Conservation (phyloP, 371 early-diverging fungal genomes). For the Mucor irregularis region DNA sequence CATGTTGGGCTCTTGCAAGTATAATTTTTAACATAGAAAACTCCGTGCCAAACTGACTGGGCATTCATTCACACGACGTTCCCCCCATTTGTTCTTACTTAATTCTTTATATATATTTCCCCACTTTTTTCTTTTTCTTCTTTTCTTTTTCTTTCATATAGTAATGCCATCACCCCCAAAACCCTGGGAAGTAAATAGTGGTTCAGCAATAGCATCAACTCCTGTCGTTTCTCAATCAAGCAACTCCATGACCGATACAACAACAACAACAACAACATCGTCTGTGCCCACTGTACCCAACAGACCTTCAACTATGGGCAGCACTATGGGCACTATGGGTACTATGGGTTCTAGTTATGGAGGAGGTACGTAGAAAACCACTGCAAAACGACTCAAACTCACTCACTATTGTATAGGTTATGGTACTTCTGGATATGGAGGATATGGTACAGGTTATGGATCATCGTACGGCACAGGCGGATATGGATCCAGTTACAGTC, state of each 20-base stretch:
- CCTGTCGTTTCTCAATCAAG: constrained; percentile 22
- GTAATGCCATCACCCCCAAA: constrained; percentile 91
- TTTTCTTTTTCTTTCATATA: background rate
- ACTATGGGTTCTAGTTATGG: constrained; percentile 8
- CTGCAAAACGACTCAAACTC: background rate
- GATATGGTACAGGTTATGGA: constrained; percentile 12
- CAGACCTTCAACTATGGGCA: constrained; percentile 28
- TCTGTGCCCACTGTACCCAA: constrained; percentile 33
- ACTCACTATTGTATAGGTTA: background rate
- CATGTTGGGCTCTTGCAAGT: too few species aligned
- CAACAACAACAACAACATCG: constrained; percentile 3
- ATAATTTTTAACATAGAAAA: too few species aligned
- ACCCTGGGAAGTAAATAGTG: constrained; percentile 84
- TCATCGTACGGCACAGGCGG: constrained; percentile 1
- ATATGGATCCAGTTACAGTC: constrained; percentile 1
- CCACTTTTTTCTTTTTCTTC: constrained; percentile 7
- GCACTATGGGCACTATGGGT: background rate
- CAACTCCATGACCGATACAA: constrained; percentile 15
- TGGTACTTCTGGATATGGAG: constrained; percentile 22
- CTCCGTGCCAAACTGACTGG: background rate
- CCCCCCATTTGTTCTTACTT: background rate
- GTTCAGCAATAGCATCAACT: constrained; percentile 31
- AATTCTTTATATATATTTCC: too few species aligned
- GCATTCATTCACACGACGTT: background rate
- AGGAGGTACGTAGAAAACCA: constrained; percentile 1